These are phyloP conservation scores for Colletotrichum tabaci DNA, from an alignment of 2,329 filamentous ascomycete species.

Conservation along the genomic window DNA sequence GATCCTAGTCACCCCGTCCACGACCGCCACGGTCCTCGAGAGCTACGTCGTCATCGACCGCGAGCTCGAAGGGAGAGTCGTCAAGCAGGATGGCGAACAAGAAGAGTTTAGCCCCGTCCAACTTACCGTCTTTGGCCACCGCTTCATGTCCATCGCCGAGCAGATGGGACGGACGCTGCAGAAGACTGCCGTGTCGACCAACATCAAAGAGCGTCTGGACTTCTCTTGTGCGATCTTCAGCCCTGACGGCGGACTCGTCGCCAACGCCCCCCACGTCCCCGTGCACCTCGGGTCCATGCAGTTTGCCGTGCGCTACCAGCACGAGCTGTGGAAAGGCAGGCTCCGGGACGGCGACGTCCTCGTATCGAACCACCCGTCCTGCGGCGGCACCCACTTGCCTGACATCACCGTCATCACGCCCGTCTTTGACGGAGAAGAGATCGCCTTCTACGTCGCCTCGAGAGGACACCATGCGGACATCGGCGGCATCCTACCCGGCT, in stretches of 20 bases:
- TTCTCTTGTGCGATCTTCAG: conserved; percentile 86
- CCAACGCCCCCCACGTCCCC: conserved; percentile 82
- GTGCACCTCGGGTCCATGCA: conserved; percentile 86
- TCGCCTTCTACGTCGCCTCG: conserved; percentile 53
- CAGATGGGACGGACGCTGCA: conserved; percentile 85
- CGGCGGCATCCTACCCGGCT: conserved; percentile 85
- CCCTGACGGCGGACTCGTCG: conserved; percentile 78
- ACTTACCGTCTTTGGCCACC: conserved; percentile 81
- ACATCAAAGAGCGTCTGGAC: conserved; percentile 84
- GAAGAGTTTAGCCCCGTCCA: conserved; percentile 78
- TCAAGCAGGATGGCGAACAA: conserved; percentile 71
- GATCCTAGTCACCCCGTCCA: conserved; percentile 73
- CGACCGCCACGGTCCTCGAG: conserved; percentile 52
- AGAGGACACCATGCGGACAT: conserved; percentile 61
- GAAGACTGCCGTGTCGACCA: conserved; percentile 82
- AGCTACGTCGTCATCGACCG: conserved; percentile 56
- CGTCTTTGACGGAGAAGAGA: conserved; percentile 50
- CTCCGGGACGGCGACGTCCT: conserved; percentile 82
- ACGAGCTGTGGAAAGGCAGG: conserved; percentile 77
- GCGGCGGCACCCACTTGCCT: conserved; percentile 55
- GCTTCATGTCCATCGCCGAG: conserved; percentile 87
- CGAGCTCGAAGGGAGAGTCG: conserved; percentile 56
- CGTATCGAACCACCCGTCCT: conserved; percentile 67
- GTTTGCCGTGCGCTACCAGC: conserved; percentile 80
- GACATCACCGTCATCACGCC: conserved; percentile 60